phyloP scores from a whole-genome alignment of 768 basidiomycete genomes.

The Podaxis sp. region DNA sequence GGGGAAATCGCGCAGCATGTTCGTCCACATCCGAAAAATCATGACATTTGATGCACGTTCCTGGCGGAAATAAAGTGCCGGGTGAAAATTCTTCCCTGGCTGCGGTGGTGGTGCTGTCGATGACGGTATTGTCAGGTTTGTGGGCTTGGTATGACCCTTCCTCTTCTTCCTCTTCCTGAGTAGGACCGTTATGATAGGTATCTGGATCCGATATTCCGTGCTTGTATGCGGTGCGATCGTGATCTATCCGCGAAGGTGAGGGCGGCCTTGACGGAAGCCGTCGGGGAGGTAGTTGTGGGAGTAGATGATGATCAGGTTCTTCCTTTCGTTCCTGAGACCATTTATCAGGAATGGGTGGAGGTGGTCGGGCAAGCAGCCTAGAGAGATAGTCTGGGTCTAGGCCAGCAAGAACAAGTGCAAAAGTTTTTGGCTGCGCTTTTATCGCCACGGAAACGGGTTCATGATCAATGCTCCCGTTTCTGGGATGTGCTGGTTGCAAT shows the following conservation, averaged over 20 bases:
- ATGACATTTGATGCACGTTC: slow-evolving; percentile 42
- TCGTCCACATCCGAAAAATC: slow-evolving; percentile 43
- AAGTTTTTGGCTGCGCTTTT: neutral
- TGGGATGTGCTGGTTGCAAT: neutral
- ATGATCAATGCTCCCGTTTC: neutral
- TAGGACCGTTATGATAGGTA: neutral
- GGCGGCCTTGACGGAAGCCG: neutral
- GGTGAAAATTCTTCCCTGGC: neutral
- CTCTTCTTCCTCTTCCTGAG: neutral
- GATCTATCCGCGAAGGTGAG: neutral
- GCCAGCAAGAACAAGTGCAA: slow-evolving; percentile 14
- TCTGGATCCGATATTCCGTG: neutral
- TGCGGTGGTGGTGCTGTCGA: slow-evolving; percentile 31
- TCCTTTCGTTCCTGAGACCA: slow-evolving; percentile 19
- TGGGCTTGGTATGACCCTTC: neutral
- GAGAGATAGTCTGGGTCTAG: slow-evolving; percentile 10
- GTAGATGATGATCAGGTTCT: neutral
- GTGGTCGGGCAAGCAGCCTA: slow-evolving; percentile 12
- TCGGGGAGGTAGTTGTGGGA: slow-evolving; percentile 8
- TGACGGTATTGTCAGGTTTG: slow-evolving; percentile 11
- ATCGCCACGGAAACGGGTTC: neutral
- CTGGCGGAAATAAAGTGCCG: slow-evolving; percentile 6
- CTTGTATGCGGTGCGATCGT: neutral
- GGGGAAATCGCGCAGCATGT: slow-evolving; percentile 44
- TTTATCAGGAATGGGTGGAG: slow-evolving; percentile 23